A percentile compares a stretch with the other conserved stretches of the same genome.
Conservation (phyloP, 1,139 yeast species). For the Casaregolazyma suthepensis region DNA sequence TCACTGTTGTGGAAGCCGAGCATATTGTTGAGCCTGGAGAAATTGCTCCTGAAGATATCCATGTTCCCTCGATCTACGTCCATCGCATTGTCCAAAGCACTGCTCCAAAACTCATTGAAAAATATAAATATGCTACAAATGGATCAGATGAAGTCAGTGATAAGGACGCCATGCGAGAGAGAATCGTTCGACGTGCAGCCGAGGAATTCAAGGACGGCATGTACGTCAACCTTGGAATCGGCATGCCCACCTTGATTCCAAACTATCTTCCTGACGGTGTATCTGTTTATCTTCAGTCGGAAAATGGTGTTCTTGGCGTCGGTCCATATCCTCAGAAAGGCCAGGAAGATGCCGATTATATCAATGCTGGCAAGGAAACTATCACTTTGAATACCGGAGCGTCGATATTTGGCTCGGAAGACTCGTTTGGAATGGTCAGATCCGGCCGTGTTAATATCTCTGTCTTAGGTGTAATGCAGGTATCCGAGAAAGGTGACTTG, state of each 20-base stretch:
- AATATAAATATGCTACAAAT: slow-evolving; percentile 23
- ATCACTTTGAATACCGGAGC: slow-evolving; percentile 40
- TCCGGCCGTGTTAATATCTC: slow-evolving; percentile 39
- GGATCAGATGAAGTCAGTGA: slow-evolving; percentile 12
- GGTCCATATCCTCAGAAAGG: slow-evolving; percentile 40
- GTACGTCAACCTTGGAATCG: slow-evolving; percentile 42
- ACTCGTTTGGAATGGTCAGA: slow-evolving; percentile 43
- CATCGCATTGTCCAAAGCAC: slow-evolving; percentile 33
- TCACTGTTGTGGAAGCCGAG: slow-evolving; percentile 42
- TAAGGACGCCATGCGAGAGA: slow-evolving; percentile 26
- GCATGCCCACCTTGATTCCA: slow-evolving; percentile 44
- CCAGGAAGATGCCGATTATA: slow-evolving; percentile 40
- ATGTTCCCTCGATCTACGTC: slow-evolving; percentile 39
- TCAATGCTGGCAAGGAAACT: slow-evolving; percentile 45
- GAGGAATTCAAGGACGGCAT: slow-evolving; percentile 38
- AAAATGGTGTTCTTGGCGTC: slow-evolving; percentile 42
- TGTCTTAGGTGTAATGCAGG: slow-evolving; percentile 43
- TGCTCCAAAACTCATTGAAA: slow-evolving; percentile 38
- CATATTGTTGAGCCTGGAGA: slow-evolving; percentile 40
- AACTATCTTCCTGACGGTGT: slow-evolving; percentile 33
- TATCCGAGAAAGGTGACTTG: slow-evolving; percentile 39
- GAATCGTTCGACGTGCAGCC: slow-evolving; percentile 40
- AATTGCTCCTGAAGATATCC: slow-evolving; percentile 38
- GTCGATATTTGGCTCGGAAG: slow-evolving; percentile 42
- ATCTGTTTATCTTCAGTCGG: slow-evolving; percentile 39